Evolutionary conservation across 176 grass and related monocot species (phyloP).

Genomic region (Bonia amplexicaulis): DNA sequence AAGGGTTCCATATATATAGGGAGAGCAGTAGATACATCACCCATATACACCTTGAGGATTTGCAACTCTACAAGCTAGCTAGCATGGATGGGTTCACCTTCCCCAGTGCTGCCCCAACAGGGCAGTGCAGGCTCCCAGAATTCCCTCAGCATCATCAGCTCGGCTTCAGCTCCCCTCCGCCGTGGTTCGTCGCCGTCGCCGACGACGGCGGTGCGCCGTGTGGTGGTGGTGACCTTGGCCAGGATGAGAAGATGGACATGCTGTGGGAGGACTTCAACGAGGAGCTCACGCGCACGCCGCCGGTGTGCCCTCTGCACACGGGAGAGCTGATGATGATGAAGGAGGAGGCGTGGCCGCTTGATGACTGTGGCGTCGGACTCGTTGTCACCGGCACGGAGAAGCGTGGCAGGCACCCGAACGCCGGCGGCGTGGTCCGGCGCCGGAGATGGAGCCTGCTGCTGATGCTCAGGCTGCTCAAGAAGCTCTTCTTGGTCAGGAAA

Average conservation of each 20-base stretch:
- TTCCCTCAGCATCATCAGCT: conserved; percentile 4
- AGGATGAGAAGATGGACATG: conserved; percentile 92
- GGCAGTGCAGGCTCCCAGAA: conserved; percentile 18
- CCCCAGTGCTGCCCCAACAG: conserved; percentile 20
- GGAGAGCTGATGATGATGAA: conserved; percentile 17
- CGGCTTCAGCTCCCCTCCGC: conserved; percentile 15
- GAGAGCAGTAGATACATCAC: conserved; percentile 6
- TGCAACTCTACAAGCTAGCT: neutral
- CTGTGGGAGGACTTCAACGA: conserved; percentile 99
- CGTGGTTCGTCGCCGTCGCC: conserved; percentile 5
- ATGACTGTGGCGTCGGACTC: neutral
- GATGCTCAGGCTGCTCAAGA: conserved; percentile 85
- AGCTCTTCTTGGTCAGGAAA: conserved; percentile 60
- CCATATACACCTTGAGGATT: neutral
- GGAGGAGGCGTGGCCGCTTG: conserved; percentile 25
- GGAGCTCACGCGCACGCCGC: conserved; percentile 47
- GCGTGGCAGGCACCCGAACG: neutral
- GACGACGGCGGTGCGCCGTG: neutral
- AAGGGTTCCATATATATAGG: conserved; percentile 3
- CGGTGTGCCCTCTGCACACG: conserved; percentile 37
- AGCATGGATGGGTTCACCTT: conserved; percentile 88
- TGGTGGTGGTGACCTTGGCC: neutral
- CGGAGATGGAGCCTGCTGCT: conserved; percentile 57
- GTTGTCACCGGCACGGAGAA: neutral
- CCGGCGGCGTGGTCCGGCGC: conserved; percentile 50